Conservation (phyloP, 306 rosid genomes). For the Inga leiocalycina region DNA sequence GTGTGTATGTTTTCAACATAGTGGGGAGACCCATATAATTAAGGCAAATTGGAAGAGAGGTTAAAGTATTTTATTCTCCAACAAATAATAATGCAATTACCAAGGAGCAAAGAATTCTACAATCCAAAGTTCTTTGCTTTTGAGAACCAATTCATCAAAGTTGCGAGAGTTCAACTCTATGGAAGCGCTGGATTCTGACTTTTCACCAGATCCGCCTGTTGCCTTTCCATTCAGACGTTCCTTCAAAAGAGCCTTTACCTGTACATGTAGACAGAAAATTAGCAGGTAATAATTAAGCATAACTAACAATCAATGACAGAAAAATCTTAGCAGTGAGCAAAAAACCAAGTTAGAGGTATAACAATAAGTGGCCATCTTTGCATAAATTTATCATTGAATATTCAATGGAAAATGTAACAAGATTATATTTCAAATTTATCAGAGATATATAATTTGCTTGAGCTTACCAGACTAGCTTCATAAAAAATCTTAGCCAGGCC, state of each 20-base stretch:
- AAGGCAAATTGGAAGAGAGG: too few species aligned
- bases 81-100: conserved; percentile 42
- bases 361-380: not conserved
- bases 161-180: conserved; percentile 76
- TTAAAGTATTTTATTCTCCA: too few species aligned
- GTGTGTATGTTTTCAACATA: too few species aligned
- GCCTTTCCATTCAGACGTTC: conserved; percentile 89
- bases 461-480: conserved; percentile 77
- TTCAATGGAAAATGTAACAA: not conserved
- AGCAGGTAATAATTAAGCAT: not conserved
- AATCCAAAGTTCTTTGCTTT: conserved; percentile 97
- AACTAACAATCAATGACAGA: conserved; percentile 2
- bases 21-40: too few species aligned
- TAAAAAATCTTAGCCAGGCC: conserved; percentile 58
- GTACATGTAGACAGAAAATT: conserved; percentile 34
- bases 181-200: conserved; percentile 74
- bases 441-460: conserved; percentile 38
- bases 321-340: not conserved
- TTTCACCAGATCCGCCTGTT: conserved; percentile 75
- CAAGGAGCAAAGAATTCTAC: conserved; percentile 99
- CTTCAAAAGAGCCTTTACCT: conserved; percentile 85
- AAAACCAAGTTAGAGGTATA: not conserved
- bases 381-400: not conserved
- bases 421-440: not conserved
- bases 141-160: conserved; percentile 82